Evolutionary conservation across 2,329 filamentous ascomycete genomes (phyloP), one percentile per base, ranked within the genome.

Genomic region (Calcarisporium arbuscula): DNA sequence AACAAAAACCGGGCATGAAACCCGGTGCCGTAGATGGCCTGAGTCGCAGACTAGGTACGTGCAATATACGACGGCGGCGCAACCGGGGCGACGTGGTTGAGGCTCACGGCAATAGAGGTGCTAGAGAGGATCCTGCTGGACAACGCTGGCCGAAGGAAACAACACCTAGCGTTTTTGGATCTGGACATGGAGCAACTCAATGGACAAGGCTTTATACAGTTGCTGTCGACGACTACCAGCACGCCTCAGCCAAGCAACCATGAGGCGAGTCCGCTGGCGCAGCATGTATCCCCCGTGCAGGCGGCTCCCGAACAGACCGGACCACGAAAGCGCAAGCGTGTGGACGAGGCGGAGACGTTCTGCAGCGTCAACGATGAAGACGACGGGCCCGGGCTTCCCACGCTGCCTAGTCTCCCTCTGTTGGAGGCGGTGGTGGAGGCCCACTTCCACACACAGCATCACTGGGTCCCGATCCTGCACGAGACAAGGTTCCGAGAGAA

Each of bases 1-100:
- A 37, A 21, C 35, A 37, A 22, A 37, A 34, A 8, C 35, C 35
- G 14, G 35, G 35, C 7, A 37, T 37, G 22, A 37, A 34, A 26
- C 19, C 35, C 8, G 35, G 35, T n/a, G 35, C 35, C 4, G 35
- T 37, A n/a, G 35, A 37, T 19, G 25, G 31, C 17, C 35, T 37
- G 15, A 33, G 31, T 34, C 35, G 35, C 11, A 29, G 35, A 16
- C 9, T 37, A 17, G 35, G 35, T 37, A 34, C 11, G 15, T 5
- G 12, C 5, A 15, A 7, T n/a, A n/a, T n/a, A n/a, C n/a, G n/a
- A n/a, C n/a, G n/a, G n/a, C n/a, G n/a, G n/a, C n/a, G n/a, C n/a
- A n/a, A n/a, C n/a, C n/a, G n/a, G n/a, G n/a, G n/a, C n/a, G n/a
- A n/a, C n/a, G n/a, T n/a, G n/a, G n/a, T n/a, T n/a, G n/a, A n/a